These are phyloP conservation scores for Chrysoporthe cubensis DNA, from an alignment of 2,329 filamentous ascomycete genomes.

Conservation along the genomic window DNA sequence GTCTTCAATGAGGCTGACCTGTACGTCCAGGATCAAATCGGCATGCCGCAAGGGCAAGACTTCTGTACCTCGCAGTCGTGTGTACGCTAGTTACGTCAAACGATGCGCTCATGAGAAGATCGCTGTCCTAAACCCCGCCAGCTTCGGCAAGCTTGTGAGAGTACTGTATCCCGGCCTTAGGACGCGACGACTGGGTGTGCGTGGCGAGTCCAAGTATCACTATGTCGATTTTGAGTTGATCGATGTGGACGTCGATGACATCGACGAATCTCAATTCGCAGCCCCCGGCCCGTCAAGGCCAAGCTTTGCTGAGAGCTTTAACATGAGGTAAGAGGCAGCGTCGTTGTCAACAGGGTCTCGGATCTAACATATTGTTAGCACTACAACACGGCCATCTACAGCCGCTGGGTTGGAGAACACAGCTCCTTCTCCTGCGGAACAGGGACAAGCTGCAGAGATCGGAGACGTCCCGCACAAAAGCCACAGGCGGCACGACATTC, in stretches of 20 bases:
- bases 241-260: conserved; percentile 51
- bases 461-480: not conserved
- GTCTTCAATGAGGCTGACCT: conserved; percentile 24
- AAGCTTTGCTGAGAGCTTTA: conserved; percentile 32
- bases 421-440: conserved; percentile 14
- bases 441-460: not conserved
- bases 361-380: conserved; percentile 39
- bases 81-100: conserved; percentile 94
- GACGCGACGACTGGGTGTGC: conserved; percentile 86
- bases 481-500: conserved; percentile 39
- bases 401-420: conserved; percentile 19
- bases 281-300: conserved; percentile 37
- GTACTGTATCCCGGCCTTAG: conserved; percentile 96
- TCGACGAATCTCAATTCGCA: conserved; percentile 31
- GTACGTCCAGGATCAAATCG: conserved; percentile 65
- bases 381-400: conserved; percentile 25
- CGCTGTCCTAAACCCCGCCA: conserved; percentile 93
- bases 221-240: conserved; percentile 72
- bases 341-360: not conserved
- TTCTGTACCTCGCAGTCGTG: conserved; percentile 88
- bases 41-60: conserved; percentile 76
- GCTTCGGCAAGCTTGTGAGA: conserved; percentile 94
- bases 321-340: conserved; percentile 51
- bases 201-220: conserved; percentile 98
- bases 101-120: conserved; percentile 92